These are phyloP conservation scores for Entomortierella parvispora DNA, from an alignment of 192 early-diverging fungal species.

Conservation along the genomic window DNA sequence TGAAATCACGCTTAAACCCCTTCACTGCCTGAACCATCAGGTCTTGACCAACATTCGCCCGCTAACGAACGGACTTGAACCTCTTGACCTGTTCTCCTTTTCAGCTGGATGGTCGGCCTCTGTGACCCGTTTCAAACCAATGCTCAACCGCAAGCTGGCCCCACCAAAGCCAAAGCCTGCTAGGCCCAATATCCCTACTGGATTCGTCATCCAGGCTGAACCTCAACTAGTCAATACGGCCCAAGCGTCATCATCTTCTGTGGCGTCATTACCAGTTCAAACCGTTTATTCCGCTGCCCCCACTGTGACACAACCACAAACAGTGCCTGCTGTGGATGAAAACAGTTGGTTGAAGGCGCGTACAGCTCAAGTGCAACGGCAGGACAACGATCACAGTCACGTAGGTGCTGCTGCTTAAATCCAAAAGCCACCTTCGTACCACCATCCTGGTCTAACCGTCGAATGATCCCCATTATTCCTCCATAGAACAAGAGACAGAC, in stretches of 20 bases:
- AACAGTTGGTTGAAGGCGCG: slow-evolving; percentile 30
- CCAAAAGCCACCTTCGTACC: too few relatives aligned
- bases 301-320: not conserved
- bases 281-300: not conserved
- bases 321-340: slow-evolving; percentile 29
- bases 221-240: slow-evolving; percentile 3
- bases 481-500: slow-evolving; percentile 26
- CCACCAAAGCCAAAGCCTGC: slow-evolving; percentile 61
- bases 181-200: slow-evolving; percentile 22
- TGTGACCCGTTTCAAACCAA: slow-evolving; percentile 53
- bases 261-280: not conserved
- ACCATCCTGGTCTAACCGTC: too few relatives aligned
- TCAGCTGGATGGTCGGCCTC: slow-evolving; percentile 55
- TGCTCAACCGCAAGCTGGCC: slow-evolving; percentile 56
- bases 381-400: slow-evolving; percentile 35
- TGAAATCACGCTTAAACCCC: too few relatives aligned
- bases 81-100: not conserved
- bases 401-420: not conserved
- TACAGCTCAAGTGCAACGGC: slow-evolving; percentile 50
- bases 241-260: not conserved
- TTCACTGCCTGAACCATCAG: too few relatives aligned
- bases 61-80: not conserved
- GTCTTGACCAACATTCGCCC: too few relatives aligned
- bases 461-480: too few relatives aligned
- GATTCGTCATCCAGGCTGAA: slow-evolving; percentile 20